Conservation (phyloP, 1,139 yeast genomes). For the Yamadazyma triangularis region DNA sequence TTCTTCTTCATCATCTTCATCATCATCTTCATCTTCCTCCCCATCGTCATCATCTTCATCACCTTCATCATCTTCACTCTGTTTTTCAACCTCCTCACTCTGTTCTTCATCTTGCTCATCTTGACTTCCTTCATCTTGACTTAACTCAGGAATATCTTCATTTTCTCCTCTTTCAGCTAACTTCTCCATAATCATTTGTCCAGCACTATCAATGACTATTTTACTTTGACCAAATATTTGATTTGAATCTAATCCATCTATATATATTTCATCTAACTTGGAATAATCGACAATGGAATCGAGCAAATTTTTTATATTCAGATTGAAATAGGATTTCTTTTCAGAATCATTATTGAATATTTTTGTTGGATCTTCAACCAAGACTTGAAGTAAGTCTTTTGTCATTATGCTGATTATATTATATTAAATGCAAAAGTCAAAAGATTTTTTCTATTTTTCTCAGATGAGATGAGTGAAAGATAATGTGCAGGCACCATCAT, state of each 20-base stretch:
- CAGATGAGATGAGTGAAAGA: constrained; percentile 1
- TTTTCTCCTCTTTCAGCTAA: constrained; percentile 19
- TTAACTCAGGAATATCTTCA: constrained; percentile 10
- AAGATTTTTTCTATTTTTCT: too few species aligned
- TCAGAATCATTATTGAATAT: constrained; percentile 8
- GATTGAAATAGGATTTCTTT: constrained; percentile 20
- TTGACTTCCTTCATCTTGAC: constrained; percentile 12
- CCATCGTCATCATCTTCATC: constrained; percentile 12
- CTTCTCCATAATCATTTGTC: constrained; percentile 34
- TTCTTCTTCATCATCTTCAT: constrained; percentile 10
- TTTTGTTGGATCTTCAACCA: constrained; percentile 14
- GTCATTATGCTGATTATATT: constrained; percentile 12
- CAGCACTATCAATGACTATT: constrained; percentile 52
- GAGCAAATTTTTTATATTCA: constrained; percentile 48
- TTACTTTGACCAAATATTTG: constrained; percentile 95
- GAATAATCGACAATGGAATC: constrained; percentile 66
- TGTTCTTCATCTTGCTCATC: constrained; percentile 14
- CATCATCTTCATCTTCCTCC: constrained; percentile 10
- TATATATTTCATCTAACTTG: constrained; percentile 73
- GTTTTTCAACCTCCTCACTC: constrained; percentile 13
- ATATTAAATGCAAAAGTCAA: too few species aligned
- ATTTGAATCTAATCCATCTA: constrained; percentile 83
- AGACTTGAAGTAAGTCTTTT: constrained; percentile 12
- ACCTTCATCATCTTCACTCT: constrained; percentile 13
- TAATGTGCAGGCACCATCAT: constrained; percentile 1